Base-by-base conservation (phyloP, 176 grass and related monocot genomes). In the Lolium perenne region DNA sequence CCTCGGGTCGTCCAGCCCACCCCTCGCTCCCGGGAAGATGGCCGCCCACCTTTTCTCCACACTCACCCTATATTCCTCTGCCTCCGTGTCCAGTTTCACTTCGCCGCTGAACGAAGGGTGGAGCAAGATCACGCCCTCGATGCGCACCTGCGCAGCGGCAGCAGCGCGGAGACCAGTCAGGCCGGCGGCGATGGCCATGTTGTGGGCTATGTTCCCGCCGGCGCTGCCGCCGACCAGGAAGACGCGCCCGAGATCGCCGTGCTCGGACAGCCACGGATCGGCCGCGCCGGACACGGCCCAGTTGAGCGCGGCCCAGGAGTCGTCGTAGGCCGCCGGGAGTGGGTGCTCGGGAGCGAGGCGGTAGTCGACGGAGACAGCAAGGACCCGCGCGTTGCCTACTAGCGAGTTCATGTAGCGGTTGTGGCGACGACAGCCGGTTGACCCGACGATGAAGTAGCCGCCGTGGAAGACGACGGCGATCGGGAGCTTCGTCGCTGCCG, bases 181-280 rank as follows among this genome's bases (percentile, higher is more conserved):
- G 6, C 73, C 82, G 2, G 79, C 73, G 23, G 83, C 80, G 72
- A 91, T 47, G 14, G 81, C 85, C 71, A 91, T 35, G 81, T 77
- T 90, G 61, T 97, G 92, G 35, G 82, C 84, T 22, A 89, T 83
- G 77, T 91, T 97, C 7, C 60, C 91, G 9, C 92, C 95, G 29
- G 95, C 89, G 87, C 95, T 97, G 84, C 51, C 76, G 10, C 95
- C 92, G 38, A 7, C 84, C n/a, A 97, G 7, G 89, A 92, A 93
- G 13, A 97, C 49, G 26, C 81, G 84, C 64, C 25, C 18, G 11
- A 76, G 47, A 10, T 97, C 90, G 6, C 88, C 95, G 87, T 91
- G 89, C 11, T 80, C 26, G 8, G 88, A 68, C 5, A 97, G 15
- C 91, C 88, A 97, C 14, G 82, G 54, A 18, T 94, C 92, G 2